A percentile compares a stretch with the other conserved stretches of the same genome.
Evolutionary conservation across 139 green algal species (phyloP).

Genomic region (Coelastrella sp.): DNA sequence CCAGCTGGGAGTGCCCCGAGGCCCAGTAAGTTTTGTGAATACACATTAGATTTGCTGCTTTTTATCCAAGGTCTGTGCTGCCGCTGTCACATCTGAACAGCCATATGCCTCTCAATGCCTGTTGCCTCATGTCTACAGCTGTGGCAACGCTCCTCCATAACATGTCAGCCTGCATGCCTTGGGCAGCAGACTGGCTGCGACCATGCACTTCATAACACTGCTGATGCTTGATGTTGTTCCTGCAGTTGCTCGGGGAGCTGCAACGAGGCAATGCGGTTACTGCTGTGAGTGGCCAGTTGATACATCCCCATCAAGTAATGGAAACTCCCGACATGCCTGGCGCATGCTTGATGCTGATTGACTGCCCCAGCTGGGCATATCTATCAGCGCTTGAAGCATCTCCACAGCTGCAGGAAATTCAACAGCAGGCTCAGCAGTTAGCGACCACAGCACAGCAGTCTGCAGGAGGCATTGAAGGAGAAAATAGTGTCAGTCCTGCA

Average conservation of each 20-base stretch:
- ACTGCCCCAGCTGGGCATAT: slow-evolving; percentile 77
- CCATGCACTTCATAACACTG: too few species aligned
- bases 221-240: too few species aligned
- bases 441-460: slow-evolving; percentile 4
- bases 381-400: slow-evolving; percentile 44
- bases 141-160: too few species aligned
- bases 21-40: slow-evolving; percentile 46
- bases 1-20: slow-evolving; percentile 75
- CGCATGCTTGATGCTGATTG: slow-evolving; percentile 85
- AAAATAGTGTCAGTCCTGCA: neutral
- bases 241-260: slow-evolving; percentile 81
- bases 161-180: too few species aligned
- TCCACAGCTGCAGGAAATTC: slow-evolving; percentile 18
- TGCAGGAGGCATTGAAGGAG: slow-evolving; percentile 15
- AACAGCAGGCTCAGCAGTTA: neutral
- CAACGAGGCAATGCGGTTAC: slow-evolving; percentile 77
- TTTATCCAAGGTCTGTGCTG: too few species aligned
- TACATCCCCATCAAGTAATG: slow-evolving; percentile 83
- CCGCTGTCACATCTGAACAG: too few species aligned
- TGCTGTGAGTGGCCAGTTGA: slow-evolving; percentile 56
- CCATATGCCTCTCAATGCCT: too few species aligned
- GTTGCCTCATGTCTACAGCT: too few species aligned
- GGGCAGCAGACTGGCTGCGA: too few species aligned
- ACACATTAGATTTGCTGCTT: neutral
- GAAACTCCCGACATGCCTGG: slow-evolving; percentile 72